Conservation (phyloP, 2,329 filamentous ascomycete species). For the Diaporthe capsici region DNA sequence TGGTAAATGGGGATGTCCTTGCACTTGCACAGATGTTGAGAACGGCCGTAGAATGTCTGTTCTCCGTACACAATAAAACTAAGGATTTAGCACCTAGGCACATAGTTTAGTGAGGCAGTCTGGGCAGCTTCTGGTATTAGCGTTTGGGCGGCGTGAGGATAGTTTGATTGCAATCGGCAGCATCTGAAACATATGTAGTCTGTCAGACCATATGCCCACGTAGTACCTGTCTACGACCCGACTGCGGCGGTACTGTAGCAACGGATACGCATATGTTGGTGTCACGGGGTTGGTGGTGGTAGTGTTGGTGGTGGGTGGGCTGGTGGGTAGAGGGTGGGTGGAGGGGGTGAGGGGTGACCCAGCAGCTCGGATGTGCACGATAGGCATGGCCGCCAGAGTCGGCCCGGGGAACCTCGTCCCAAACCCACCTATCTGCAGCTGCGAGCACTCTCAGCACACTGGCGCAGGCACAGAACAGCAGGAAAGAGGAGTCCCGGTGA, state of each 20-base stretch:
- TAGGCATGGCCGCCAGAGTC: conserved; percentile 7
- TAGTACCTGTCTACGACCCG: background rate
- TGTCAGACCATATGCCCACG: background rate
- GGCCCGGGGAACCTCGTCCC: conserved; percentile 17
- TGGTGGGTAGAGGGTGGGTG: background rate
- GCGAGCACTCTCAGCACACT: background rate
- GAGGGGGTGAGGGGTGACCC: conserved; percentile 17
- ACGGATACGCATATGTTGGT: background rate
- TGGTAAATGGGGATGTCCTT: background rate
- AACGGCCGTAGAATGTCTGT: background rate
- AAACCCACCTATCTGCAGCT: conserved; percentile 3
- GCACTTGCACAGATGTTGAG: background rate
- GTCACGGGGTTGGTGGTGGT: background rate
- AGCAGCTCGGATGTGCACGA: conserved; percentile 15
- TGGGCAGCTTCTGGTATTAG: background rate
- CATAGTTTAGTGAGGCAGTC: background rate
- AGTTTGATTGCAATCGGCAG: conserved; percentile 29
- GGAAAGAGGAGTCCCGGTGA: background rate
- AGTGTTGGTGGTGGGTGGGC: background rate
- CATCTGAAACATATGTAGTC: conserved; percentile 20
- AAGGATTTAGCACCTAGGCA: background rate
- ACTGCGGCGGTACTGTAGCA: conserved; percentile 8
- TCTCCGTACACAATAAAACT: background rate
- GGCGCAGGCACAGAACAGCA: background rate
- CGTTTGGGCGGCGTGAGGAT: background rate